Evolutionary conservation across 352 stramenopile genomes (phyloP).

Genomic region (Bremia lactucae): DNA sequence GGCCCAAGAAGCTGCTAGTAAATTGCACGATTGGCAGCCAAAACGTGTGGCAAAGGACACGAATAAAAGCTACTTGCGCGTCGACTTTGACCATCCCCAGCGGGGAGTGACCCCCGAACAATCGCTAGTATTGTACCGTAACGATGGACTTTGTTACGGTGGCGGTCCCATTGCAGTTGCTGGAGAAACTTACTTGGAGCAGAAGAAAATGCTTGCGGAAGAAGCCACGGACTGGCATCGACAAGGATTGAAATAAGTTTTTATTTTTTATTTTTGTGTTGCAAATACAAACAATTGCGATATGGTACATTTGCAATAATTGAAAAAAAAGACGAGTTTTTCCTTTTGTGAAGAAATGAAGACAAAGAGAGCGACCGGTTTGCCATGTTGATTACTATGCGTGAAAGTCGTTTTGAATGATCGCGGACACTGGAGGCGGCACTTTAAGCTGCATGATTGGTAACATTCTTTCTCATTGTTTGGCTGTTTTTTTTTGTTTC

Average conservation of each 20-base stretch:
- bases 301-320: too few species aligned
- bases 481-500: too few species aligned
- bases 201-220: constrained; percentile 28
- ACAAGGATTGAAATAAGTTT: constrained; percentile 9
- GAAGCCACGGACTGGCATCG: constrained; percentile 48
- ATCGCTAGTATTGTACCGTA: constrained; percentile 76
- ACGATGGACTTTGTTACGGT: constrained; percentile 71
- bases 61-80: constrained; percentile 29
- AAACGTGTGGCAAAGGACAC: constrained; percentile 1
- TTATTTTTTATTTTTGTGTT: too few species aligned
- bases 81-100: constrained; percentile 78
- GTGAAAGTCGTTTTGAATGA: too few species aligned
- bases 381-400: too few species aligned
- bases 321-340: too few species aligned
- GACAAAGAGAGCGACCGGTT: too few species aligned
- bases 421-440: too few species aligned
- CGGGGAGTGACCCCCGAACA: constrained; percentile 78
- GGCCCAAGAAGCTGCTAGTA: constrained; percentile 23
- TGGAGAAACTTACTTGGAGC: constrained; percentile 61
- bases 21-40: constrained; percentile 41
- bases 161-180: constrained; percentile 57
- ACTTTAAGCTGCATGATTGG: too few species aligned
- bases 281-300: too few species aligned
- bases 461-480: too few species aligned
- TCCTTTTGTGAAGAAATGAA: too few species aligned